Conservation (phyloP, 192 early-diverging fungal genomes). For the Neocallimastix lanati region DNA sequence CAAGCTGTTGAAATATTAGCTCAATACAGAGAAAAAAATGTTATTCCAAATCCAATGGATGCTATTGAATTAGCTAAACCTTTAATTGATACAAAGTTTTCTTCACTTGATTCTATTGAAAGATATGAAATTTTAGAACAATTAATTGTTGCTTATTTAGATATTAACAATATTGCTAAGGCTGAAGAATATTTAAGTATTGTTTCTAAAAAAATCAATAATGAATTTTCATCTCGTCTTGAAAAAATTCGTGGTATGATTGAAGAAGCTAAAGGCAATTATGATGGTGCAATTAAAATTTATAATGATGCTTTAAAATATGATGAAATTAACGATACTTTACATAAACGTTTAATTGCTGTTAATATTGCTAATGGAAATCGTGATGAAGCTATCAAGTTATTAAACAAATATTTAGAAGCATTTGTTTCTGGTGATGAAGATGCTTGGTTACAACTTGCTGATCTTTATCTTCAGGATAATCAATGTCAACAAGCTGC, state of each 20-base stretch:
- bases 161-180: neutral
- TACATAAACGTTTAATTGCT: conserved; percentile 55
- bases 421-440: conserved; percentile 57
- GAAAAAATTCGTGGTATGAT: conserved; percentile 56
- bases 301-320: conserved; percentile 57
- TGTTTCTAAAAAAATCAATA: neutral
- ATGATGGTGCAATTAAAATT: conserved; percentile 41
- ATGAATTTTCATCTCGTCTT: conserved; percentile 38
- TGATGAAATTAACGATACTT: conserved; percentile 59
- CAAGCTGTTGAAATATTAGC: neutral
- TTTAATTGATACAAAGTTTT: neutral
- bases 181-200: neutral
- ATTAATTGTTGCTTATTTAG: neutral
- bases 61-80: neutral
- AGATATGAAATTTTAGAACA: neutral
- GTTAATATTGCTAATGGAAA: conserved; percentile 47
- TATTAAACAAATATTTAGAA: conserved; percentile 60
- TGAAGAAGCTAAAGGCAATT: conserved; percentile 55
- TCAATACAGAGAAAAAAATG: neutral
- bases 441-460: conserved; percentile 79
- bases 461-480: conserved; percentile 47
- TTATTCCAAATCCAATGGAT: neutral
- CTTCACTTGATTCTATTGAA: neutral
- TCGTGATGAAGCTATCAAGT: conserved; percentile 44
- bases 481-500: conserved; percentile 64